A percentile compares a stretch with the other conserved stretches of the same genome.
phyloP scores from a whole-genome alignment of 768 basidiomycete genomes.

The Amanita rubescens region DNA sequence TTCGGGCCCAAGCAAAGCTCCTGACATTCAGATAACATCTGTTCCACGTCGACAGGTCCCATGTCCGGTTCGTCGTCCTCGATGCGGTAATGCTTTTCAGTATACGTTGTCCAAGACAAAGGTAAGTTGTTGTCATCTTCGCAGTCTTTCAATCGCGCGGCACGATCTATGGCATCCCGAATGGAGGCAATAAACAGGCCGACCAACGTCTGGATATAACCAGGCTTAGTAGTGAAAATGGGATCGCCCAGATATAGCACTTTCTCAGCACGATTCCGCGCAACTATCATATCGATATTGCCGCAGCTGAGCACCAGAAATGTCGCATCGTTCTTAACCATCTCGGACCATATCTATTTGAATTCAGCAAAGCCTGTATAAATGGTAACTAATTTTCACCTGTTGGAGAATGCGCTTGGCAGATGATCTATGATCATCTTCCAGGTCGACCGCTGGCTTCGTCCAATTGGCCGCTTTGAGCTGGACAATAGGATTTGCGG shows the following conservation, averaged over 20 bases:
- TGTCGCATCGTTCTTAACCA: background rate
- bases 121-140: background rate
- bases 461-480: background rate
- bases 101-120: background rate
- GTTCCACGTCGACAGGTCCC: background rate
- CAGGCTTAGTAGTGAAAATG: background rate
- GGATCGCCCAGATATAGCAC: background rate
- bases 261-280: background rate
- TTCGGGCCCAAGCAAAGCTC: background rate
- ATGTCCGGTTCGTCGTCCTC: background rate
- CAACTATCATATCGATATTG: background rate
- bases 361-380: background rate
- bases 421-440: background rate
- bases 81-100: background rate
- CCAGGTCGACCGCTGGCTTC: background rate
- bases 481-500: background rate
- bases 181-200: background rate
- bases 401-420: background rate
- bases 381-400: background rate
- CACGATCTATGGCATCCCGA: no score
- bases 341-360: background rate
- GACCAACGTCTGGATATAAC: background rate
- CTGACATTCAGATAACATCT: background rate
- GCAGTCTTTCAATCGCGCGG: background rate
- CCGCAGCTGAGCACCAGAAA: background rate